Evolutionary conservation across 306 rosid genomes (phyloP), one percentile per base, ranked within the genome.

Genomic region (Begonia peltatifolia): DNA sequence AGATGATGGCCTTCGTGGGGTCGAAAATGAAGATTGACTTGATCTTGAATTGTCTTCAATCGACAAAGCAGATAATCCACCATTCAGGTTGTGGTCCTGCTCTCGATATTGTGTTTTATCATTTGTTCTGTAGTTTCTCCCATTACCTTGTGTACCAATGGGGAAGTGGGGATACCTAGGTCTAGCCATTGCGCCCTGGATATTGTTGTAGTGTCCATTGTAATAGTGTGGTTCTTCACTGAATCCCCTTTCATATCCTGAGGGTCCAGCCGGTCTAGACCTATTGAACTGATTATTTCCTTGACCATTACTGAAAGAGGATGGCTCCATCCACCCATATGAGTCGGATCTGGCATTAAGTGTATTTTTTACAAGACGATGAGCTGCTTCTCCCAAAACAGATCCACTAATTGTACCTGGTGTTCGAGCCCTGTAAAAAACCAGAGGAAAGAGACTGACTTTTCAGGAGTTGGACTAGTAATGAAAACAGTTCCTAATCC

Each of bases 371-470:
- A 90, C 86, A 42, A 90, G 94, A 46, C 99, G 94, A 60, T 83
- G 95, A 47, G 99, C 99, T 42, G 93, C 99, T 68, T 81, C 95
- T 71, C 99, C 99, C 73, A 90, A 72, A 47, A 71, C 77, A 63
- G 74, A 65, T 58, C 99, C 99, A 30, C 81, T 87, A 18, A 86
- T 90, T 48, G 94, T 83, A 57, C 95, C 95, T 35, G 80, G 87
- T 63, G 80, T 76, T 58, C 73, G 86, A 46, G 74, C 79, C 83
- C 99, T 90, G 82, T 61, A 51, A 55, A 50, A 30, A 30, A n/a
- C n/a, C n/a, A 30, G 38, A 30, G 38, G 22, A 12, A 10, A 14
- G 22, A 17, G 2, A 17, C 12, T 14, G 53, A 6, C 6, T 44
- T 44, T n/a, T 12, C 48, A 44, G 48, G 13, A 44, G 48, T 44